Conservation (phyloP, 2,329 filamentous ascomycete species). For the Cladosporium sp. region DNA sequence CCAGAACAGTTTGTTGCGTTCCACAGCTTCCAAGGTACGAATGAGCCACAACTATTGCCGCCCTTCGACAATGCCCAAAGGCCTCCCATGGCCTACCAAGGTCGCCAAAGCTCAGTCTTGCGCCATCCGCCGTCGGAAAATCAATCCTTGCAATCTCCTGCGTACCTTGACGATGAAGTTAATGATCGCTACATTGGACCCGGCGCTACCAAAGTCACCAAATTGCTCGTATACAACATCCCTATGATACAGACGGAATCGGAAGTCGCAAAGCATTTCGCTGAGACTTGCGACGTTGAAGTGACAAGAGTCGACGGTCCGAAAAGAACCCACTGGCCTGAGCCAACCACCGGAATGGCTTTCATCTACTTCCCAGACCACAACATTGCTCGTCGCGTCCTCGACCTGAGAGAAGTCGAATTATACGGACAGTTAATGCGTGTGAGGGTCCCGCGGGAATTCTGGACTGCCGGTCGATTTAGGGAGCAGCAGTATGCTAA, state of each 20-base stretch:
- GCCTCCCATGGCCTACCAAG: not conserved
- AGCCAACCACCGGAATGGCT: not conserved
- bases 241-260: not conserved
- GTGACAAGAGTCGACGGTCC: not conserved
- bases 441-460: not conserved
- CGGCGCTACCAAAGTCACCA: conserved; percentile 13
- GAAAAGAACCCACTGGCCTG: not conserved
- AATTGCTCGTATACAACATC: conserved; percentile 15
- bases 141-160: not conserved
- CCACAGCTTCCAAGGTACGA: not conserved
- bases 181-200: conserved; percentile 14
- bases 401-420: conserved; percentile 17
- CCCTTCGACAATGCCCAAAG: not conserved
- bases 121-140: not conserved
- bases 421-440: not conserved
- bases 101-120: not conserved
- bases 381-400: conserved; percentile 8
- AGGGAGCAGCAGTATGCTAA: not conserved
- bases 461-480: not conserved
- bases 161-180: not conserved
- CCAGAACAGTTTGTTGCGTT: not conserved
- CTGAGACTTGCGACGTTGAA: not conserved
- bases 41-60: not conserved
- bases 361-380: not conserved
- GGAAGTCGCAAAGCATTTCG: conserved; percentile 1